Evolutionary conservation across 331 rosid species (phyloP).

Genomic region (Rosa hybrid): DNA sequence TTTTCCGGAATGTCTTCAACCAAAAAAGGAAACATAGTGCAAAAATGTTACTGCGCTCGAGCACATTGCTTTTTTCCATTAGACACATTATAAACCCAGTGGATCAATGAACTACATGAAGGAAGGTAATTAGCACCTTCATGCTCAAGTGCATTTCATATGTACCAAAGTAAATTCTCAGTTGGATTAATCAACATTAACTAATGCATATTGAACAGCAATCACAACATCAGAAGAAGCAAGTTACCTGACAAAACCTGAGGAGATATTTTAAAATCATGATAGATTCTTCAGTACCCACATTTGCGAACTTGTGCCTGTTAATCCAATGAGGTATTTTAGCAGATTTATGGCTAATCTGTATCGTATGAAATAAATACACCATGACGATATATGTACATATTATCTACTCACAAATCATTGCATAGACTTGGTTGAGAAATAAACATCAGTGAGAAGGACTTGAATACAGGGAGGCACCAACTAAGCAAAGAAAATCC

Average conservation of each 20-base stretch:
- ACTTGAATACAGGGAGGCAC: conserved; percentile 85
- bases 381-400: neutral
- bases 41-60: neutral
- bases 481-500: conserved; percentile 51
- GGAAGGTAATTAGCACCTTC: neutral
- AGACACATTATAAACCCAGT: neutral
- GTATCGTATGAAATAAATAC: neutral
- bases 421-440: conserved; percentile 46
- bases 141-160: neutral
- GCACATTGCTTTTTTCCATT: neutral
- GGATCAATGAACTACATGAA: neutral
- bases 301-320: conserved; percentile 51
- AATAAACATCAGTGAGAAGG: conserved; percentile 56
- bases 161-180: neutral
- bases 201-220: neutral
- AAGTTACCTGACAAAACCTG: conserved; percentile 72
- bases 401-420: conserved; percentile 58
- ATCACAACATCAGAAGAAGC: conserved; percentile 24
- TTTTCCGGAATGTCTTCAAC: neutral
- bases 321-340: conserved; percentile 26
- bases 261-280: conserved; percentile 65
- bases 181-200: neutral
- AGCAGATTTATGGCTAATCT: conserved; percentile 14
- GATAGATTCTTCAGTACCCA: conserved; percentile 54
- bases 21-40: neutral